A percentile compares a stretch with the other conserved stretches of the same genome.
Evolutionary conservation across 1,284 basidiomycete species (phyloP).

Genomic region (Rhizoctonia solani): DNA sequence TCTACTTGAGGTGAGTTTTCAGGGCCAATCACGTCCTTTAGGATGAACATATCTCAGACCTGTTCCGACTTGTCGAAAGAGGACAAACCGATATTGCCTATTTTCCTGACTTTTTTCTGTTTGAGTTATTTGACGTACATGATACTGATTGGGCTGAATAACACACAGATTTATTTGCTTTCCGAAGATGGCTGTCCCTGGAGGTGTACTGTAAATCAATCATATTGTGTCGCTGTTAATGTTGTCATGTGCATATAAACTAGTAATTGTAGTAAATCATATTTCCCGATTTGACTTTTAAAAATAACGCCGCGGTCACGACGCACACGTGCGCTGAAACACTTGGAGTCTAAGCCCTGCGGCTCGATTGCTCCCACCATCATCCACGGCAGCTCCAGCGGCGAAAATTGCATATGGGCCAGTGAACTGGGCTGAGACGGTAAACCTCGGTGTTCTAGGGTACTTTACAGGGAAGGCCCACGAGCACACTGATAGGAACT

Average conservation of each 20-base stretch:
- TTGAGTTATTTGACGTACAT: too few species aligned
- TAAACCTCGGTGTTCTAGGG: neutral
- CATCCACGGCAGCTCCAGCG: neutral
- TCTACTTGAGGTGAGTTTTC: neutral
- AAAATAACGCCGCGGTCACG: constrained; percentile 11
- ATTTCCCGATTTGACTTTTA: neutral
- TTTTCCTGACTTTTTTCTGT: constrained; percentile 11
- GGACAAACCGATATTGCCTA: constrained; percentile 21
- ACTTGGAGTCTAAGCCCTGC: too few species aligned
- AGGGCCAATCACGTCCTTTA: neutral
- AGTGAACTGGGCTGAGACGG: neutral
- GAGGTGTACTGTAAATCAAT: too few species aligned
- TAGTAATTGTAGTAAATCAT: too few species aligned
- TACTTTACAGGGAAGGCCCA: neutral
- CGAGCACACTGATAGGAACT: neutral
- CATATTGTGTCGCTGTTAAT: too few species aligned
- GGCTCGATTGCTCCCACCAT: neutral
- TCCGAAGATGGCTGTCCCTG: too few species aligned
- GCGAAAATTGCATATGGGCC: neutral
- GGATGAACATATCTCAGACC: constrained; percentile 28
- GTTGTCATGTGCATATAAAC: too few species aligned
- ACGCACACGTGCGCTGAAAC: neutral
- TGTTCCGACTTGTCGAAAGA: constrained; percentile 14
- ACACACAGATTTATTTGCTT: too few species aligned
- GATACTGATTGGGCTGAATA: neutral